Evolutionary conservation across 1,284 basidiomycete genomes (phyloP), one percentile per base, ranked within the genome.

Genomic region (Kalmanozyma brasiliensis): DNA sequence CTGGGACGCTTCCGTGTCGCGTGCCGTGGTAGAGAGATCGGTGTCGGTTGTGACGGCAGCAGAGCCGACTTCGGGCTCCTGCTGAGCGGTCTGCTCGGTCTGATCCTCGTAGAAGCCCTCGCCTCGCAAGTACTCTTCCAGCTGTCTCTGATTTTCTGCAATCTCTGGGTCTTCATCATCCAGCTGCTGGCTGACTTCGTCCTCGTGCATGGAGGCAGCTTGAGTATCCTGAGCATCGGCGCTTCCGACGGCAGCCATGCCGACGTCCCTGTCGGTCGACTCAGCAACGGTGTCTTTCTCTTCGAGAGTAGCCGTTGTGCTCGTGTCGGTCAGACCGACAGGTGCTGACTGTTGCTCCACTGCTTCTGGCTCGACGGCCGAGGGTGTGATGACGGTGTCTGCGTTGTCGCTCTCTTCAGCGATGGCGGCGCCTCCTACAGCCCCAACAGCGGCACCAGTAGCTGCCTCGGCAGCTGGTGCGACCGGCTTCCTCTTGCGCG

Each of bases 71-170:
- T 40, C 35, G 8, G 41, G n/a, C 8, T 52, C 49, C 37, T 46
- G 46, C 26, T 42, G 36, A 33, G 62, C 38, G 10, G 42, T 8
- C 2, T 47, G 22, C 9, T 38, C 38, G 19, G 38, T 30, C 7
- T 48, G 37, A 16, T 62, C 65, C 45, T 69, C 66, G 36, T 63
- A 69, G 46, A 63, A 69, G 24, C 66, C 66, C 26, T 69, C 66
- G 24, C 66, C 60, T 22, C 66, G 66, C 30, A 75, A 29, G 35
- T 67, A 75, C 23, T 72, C 73, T 23, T 75, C 73, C 13, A 75
- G 52, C 46, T 65, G 60, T 16, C 65, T 47, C 37, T 66, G 62
- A 33, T 73, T 59, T 35, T 73, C 70, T 11, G 56, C 65, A 13
- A 75, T 62, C 23, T 71, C 55, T 20, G 60, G 48, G 43, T 75